Evolutionary conservation across 2,329 filamentous ascomycete genomes (phyloP).

Genomic region (Cladophialophora immunda): DNA sequence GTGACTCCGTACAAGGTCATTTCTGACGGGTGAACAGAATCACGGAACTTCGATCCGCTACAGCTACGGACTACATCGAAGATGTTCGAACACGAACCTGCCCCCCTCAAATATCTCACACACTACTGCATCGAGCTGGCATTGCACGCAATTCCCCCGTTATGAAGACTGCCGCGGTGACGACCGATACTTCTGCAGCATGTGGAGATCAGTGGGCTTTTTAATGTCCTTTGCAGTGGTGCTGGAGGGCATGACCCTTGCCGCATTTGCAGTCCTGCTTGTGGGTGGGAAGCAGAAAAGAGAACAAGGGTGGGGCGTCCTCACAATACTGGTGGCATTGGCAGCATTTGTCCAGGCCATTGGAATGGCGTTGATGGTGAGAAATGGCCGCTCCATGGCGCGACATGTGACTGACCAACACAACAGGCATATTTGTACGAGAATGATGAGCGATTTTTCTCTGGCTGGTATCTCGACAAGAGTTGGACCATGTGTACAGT

Average conservation of each 20-base stretch:
- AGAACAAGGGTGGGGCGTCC: conserved; percentile 82
- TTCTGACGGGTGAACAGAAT: conserved; percentile 39
- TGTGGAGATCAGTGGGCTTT: conserved; percentile 91
- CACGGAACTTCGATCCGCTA: conserved; percentile 64
- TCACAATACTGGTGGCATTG: conserved; percentile 70
- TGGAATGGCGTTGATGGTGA: conserved; percentile 84
- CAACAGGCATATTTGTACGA: conserved; percentile 81
- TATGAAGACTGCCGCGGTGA: conserved; percentile 72
- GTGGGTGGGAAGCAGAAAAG: conserved; percentile 80
- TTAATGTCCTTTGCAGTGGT: conserved; percentile 84
- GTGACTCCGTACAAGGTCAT: background rate
- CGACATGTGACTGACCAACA: conserved; percentile 13
- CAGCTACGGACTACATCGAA: conserved; percentile 79
- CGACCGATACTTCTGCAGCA: conserved; percentile 81
- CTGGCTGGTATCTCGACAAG: conserved; percentile 80
- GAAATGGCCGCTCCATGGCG: conserved; percentile 44
- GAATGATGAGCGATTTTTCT: conserved; percentile 81
- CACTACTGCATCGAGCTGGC: conserved; percentile 60
- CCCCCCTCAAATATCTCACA: conserved; percentile 57
- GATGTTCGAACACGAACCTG: conserved; percentile 61
- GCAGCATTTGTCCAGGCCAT: conserved; percentile 75
- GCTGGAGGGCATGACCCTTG: conserved; percentile 80
- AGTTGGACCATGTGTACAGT: conserved; percentile 78
- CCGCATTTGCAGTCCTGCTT: conserved; percentile 80
- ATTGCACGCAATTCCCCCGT: conserved; percentile 73